A percentile compares a stretch with the other conserved stretches of the same genome.
Conservation (phyloP, 2,329 filamentous ascomycete species). For the Cercospora beticola region DNA sequence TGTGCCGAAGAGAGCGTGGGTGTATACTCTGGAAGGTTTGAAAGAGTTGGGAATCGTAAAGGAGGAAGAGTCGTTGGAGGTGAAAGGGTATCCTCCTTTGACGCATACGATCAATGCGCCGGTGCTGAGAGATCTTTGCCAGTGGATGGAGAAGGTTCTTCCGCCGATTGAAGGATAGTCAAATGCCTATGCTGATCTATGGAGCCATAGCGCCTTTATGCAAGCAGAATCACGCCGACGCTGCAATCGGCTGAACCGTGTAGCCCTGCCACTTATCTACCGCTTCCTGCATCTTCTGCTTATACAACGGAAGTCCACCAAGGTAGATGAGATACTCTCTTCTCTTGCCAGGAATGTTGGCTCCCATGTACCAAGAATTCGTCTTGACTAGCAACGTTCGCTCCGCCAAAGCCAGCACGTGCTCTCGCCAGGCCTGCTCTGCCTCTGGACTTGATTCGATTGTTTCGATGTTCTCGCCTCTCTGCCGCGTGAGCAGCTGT, state of each 20-base stretch:
- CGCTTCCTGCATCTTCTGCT: slow-evolving; percentile 2
- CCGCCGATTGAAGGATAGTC: not conserved
- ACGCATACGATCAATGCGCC: not conserved
- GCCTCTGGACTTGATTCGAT: slow-evolving; percentile 44
- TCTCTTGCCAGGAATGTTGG: slow-evolving; percentile 47
- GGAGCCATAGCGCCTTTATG: not conserved
- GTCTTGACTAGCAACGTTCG: slow-evolving; percentile 28
- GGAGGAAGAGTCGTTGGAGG: not conserved
- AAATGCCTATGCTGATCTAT: not conserved
- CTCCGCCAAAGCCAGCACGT: slow-evolving; percentile 22
- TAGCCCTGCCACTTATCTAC: not conserved
- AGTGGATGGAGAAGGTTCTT: not conserved
- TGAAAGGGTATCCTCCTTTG: not conserved
- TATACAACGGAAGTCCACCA: slow-evolving; percentile 18
- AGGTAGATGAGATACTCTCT: slow-evolving; percentile 41
- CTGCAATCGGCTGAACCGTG: not conserved
- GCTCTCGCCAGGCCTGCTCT: slow-evolving; percentile 43
- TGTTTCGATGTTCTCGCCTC: slow-evolving; percentile 41
- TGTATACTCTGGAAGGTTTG: not conserved
- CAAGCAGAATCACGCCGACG: not conserved
- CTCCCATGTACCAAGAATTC: slow-evolving; percentile 38
- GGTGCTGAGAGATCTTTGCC: not conserved
- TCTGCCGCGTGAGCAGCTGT: slow-evolving; percentile 44
- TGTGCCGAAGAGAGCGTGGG: slow-evolving; percentile 44
- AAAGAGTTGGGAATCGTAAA: not conserved